phyloP scores from a whole-genome alignment of 2,329 filamentous ascomycete genomes.

The Chaetomium globosum region DNA sequence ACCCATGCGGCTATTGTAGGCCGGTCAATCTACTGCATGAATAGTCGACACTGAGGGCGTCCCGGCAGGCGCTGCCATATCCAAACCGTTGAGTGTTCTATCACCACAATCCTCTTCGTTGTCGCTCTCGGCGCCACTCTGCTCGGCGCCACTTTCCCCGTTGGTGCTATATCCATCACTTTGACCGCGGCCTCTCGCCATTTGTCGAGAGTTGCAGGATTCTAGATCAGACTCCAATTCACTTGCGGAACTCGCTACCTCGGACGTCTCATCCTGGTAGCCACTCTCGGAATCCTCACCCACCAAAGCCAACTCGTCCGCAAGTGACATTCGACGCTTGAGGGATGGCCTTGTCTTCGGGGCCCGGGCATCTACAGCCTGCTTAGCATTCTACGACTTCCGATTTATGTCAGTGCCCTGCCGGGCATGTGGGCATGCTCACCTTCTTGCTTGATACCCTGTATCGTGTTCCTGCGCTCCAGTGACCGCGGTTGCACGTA shows the following conservation, averaged over 20 bases:
- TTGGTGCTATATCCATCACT: conserved; percentile 20
- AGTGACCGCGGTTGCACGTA: conserved; percentile 5
- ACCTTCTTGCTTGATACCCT: conserved; percentile 30
- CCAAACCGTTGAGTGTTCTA: conserved; percentile 12
- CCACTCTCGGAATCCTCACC: conserved; percentile 29
- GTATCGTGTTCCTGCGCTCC: conserved; percentile 29
- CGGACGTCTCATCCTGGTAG: conserved; percentile 26
- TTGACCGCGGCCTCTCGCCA: neutral
- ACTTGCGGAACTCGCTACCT: conserved; percentile 23
- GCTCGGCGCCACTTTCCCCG: conserved; percentile 20
- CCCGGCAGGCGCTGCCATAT: neutral
- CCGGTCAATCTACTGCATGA: conserved; percentile 16
- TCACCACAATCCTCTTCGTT: conserved; percentile 14
- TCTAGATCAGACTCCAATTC: conserved; percentile 25
- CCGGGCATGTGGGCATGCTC: neutral
- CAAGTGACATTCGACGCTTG: conserved; percentile 29
- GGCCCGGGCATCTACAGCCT: neutral
- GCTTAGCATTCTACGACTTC: neutral
- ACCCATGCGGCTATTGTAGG: neutral
- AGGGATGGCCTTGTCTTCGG: conserved; percentile 5
- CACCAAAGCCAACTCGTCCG: conserved; percentile 31
- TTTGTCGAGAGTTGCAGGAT: conserved; percentile 1
- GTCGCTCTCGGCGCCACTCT: conserved; percentile 15
- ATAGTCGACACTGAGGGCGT: neutral
- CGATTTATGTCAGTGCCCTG: no score